phyloP scores from a whole-genome alignment of 192 early-diverging fungal genomes.

The Dissophora globulifera region DNA sequence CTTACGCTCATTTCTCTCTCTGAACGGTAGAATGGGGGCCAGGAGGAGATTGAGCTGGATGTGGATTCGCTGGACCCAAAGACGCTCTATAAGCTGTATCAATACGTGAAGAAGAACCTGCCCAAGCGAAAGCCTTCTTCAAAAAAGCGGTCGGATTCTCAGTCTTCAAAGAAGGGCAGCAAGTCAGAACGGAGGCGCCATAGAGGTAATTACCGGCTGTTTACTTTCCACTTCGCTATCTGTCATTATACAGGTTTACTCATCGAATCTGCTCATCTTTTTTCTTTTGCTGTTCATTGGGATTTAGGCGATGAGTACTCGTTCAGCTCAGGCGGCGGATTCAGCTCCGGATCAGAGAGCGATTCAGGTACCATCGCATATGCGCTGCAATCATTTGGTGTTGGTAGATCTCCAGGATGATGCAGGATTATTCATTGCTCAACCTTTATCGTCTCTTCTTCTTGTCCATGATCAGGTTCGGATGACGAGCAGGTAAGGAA shows the following conservation, averaged over 20 bases:
- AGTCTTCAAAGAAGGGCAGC: constrained; percentile 55
- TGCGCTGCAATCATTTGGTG: too few relatives aligned
- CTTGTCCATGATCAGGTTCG: background rate
- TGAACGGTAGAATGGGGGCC: constrained; percentile 59
- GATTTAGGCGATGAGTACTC: constrained; percentile 36
- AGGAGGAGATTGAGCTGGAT: constrained; percentile 95
- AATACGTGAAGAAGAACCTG: constrained; percentile 76
- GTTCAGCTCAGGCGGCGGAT: constrained; percentile 60
- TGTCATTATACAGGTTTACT: too few relatives aligned
- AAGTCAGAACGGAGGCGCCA: constrained; percentile 58
- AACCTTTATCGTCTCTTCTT: too few relatives aligned
- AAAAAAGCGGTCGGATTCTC: constrained; percentile 55
- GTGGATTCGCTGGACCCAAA: constrained; percentile 88
- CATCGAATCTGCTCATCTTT: constrained; percentile 2
- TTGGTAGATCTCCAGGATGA: too few relatives aligned
- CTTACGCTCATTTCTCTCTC: too few relatives aligned
- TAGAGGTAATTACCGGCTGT: constrained; percentile 8
- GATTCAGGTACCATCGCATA: constrained; percentile 81
- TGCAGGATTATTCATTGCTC: too few relatives aligned
- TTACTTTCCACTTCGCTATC: too few relatives aligned
- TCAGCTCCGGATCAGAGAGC: constrained; percentile 76
- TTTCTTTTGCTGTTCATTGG: constrained; percentile 44
- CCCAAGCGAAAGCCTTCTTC: constrained; percentile 59
- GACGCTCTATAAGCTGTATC: constrained; percentile 87
- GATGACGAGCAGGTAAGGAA: too few relatives aligned